Base-by-base conservation (phyloP, 306 rosid species). In the Canavalia ensiformis region DNA sequence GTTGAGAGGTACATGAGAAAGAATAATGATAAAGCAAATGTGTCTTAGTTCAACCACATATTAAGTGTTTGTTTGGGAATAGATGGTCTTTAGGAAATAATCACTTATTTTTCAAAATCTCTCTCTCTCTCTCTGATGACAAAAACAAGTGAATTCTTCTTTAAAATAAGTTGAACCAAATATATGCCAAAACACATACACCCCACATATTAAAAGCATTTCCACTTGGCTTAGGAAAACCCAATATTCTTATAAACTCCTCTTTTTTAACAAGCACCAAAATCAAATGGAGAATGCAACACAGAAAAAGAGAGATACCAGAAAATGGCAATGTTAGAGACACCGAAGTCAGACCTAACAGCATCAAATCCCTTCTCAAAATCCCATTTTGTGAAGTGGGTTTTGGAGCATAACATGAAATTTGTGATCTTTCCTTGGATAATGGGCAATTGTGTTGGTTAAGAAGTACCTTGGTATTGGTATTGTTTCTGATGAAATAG, bases 351-450 rank as follows among this genome's bases (percentile, higher is more conserved):
- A 92, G 79, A 35, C 93, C 92, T 78, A 85, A 80, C 9, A 94
- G 86, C 77, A 89, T 1, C 65, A 90, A 87, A 82, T 92, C 91
- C 84, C 98, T 90, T 83, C 97, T 84, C 69, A 69, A 82, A 80
- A 87, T 67, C 68, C 80, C 51, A 82, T 35, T 66, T 83, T 86
- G 76, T 0, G 92, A 81, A 84, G 73, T 81, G 87, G 94, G 86
- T 75, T 88, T 83, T 52, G 80, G 46, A 78, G 75, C 51, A 64
- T 68, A 77, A 78, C 72, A 72, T 37, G 90, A 82, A 74, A 81
- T 46, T 25, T 59, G 18, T 25, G 79, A 74, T 54, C 50, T 76
- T 52, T 84, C 77, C 8, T 86, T 69, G 42, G 76, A 68, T 11
- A 78, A 41, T 68, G 47, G 68, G 29, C 66, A 81, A 52, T 81